Evolutionary conservation across 805 yeast species (phyloP).

Genomic region (Candida loeiensis): DNA sequence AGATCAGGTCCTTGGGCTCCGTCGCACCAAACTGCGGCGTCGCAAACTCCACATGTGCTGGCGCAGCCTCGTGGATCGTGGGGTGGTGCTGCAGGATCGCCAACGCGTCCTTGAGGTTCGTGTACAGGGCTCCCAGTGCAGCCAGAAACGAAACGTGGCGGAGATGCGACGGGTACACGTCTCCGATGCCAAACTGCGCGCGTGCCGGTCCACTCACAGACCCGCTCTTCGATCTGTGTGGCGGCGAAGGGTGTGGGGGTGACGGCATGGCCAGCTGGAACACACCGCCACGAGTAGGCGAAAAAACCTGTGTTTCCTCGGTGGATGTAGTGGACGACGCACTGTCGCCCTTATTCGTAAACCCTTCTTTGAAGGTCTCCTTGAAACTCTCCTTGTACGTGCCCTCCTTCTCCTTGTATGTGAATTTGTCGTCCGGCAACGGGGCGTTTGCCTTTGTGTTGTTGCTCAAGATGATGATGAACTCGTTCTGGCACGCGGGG

Average conservation of each 20-base stretch:
- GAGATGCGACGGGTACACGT: constrained; percentile 13
- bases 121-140: constrained; percentile 56
- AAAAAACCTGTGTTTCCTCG: constrained; percentile 7
- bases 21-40: constrained; percentile 69
- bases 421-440: constrained; percentile 13
- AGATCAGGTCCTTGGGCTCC: constrained; percentile 25
- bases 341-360: too few relatives aligned
- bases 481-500: constrained; percentile 33
- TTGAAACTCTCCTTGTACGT: too few relatives aligned
- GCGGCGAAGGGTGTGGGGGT: constrained; percentile 2
- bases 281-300: constrained; percentile 12
- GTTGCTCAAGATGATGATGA: constrained; percentile 49
- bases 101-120: constrained; percentile 46
- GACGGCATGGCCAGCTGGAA: constrained; percentile 4
- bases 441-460: constrained; percentile 54
- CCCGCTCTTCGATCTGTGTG: constrained; percentile 3
- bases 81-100: constrained; percentile 28
- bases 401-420: neutral
- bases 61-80: constrained; percentile 21
- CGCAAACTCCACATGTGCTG: constrained; percentile 73
- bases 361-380: too few relatives aligned
- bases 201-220: constrained; percentile 1
- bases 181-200: constrained; percentile 7
- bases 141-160: constrained; percentile 66
- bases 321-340: constrained; percentile 7